These are phyloP conservation scores for Jacaranda mimosifolia DNA, from an alignment of 257 asterid species.

Conservation along the genomic window DNA sequence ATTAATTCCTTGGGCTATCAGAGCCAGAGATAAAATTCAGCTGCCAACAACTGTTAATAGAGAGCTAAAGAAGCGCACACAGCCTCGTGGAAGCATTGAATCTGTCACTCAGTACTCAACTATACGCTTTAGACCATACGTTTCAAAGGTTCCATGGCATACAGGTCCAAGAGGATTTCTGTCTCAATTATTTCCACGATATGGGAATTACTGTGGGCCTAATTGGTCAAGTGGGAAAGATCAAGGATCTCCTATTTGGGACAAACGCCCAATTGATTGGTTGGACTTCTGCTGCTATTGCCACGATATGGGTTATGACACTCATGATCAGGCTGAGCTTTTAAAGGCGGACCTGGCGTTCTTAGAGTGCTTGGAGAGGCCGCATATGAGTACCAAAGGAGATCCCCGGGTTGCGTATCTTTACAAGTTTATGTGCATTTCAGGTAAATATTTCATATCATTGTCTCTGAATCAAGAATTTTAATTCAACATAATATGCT, in stretches of 20 bases:
- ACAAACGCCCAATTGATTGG: conserved; percentile 94
- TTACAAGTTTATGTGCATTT: conserved; percentile 85
- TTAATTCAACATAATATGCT: not conserved
- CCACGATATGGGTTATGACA: conserved; percentile 92
- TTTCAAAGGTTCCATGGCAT: conserved; percentile 95
- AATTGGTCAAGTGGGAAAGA: conserved; percentile 98
- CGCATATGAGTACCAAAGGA: conserved; percentile 71
- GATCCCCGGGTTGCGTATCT: conserved; percentile 70
- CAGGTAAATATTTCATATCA: conserved; percentile 56
- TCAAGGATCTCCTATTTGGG: conserved; percentile 88
- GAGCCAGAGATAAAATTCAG: conserved; percentile 57
- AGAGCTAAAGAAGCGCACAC: conserved; percentile 63
- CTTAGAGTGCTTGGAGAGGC: conserved; percentile 92
- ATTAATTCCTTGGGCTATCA: conserved; percentile 69
- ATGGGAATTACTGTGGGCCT: conserved; percentile 96
- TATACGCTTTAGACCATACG: conserved; percentile 90
- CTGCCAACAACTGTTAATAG: conserved; percentile 82
- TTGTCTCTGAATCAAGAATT: not conserved
- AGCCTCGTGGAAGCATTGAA: conserved; percentile 42
- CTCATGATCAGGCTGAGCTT: conserved; percentile 87
- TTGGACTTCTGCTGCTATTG: conserved; percentile 97
- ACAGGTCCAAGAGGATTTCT: conserved; percentile 87
- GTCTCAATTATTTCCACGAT: conserved; percentile 87
- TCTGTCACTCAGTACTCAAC: conserved; percentile 51
- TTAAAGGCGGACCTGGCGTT: conserved; percentile 91